These are phyloP conservation scores for Phialophora chinensis DNA, from an alignment of 2,329 filamentous ascomycete genomes.

Conservation along the genomic window DNA sequence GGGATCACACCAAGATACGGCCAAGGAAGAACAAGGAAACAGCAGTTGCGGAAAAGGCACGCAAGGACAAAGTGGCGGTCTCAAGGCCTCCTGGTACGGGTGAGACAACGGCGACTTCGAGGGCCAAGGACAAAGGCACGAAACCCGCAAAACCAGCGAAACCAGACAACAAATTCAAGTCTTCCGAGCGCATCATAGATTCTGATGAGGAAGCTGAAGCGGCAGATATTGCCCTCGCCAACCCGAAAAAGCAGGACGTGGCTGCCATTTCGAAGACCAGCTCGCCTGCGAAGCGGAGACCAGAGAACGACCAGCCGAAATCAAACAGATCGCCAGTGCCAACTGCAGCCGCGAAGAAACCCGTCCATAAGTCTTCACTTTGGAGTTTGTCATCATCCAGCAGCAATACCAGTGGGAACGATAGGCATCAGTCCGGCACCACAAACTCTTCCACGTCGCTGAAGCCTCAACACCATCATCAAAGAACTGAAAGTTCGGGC, in stretches of 20 bases:
- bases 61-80: conserved; percentile 37
- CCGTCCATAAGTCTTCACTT: conserved; percentile 34
- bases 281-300: conserved; percentile 23
- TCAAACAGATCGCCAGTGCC: conserved; percentile 20
- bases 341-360: conserved; percentile 22
- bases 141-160: conserved; percentile 47
- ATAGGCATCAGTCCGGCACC: conserved; percentile 30
- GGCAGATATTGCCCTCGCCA: conserved; percentile 48
- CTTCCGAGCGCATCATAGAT: conserved; percentile 59
- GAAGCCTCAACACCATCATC: conserved; percentile 24
- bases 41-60: conserved; percentile 48
- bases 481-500: conserved; percentile 22
- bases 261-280: conserved; percentile 19
- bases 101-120: conserved; percentile 43
- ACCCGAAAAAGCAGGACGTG: conserved; percentile 25
- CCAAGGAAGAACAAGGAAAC: conserved; percentile 31
- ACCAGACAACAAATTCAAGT: conserved; percentile 57
- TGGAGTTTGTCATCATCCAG: conserved; percentile 33
- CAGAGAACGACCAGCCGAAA: conserved; percentile 16
- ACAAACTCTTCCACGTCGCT: conserved; percentile 27
- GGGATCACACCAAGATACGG: conserved; percentile 20
- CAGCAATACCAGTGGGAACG: conserved; percentile 31
- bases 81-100: conserved; percentile 12
- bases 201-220: conserved; percentile 58
- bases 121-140: conserved; percentile 43